Percentiles rank a stretch among this genome's conserved stretches.
These are phyloP conservation scores for Meripilus lineatus DNA, from an alignment of 1,284 basidiomycete species.

Conservation along the genomic window DNA sequence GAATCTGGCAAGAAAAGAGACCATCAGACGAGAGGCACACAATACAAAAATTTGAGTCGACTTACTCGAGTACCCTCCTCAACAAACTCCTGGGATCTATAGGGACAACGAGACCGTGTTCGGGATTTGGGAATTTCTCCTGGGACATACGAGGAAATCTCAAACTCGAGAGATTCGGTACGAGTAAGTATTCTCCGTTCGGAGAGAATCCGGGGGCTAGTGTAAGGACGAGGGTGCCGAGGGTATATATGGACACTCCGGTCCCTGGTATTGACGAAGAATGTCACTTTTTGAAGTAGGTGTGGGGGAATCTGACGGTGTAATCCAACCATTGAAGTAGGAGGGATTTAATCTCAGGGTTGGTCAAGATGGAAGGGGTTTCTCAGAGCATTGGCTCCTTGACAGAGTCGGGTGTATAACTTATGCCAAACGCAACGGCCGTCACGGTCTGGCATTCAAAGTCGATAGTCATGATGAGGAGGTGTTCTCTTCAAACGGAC, in stretches of 20 bases:
- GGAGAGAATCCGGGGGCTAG: constrained; percentile 32
- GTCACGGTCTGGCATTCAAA: too few species aligned
- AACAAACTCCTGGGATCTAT: constrained; percentile 52
- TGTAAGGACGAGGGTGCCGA: constrained; percentile 42
- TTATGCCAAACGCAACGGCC: too few species aligned
- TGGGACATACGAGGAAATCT: constrained; percentile 52
- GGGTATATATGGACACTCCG: constrained; percentile 35
- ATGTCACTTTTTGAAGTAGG: constrained; percentile 51
- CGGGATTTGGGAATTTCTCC: constrained; percentile 47
- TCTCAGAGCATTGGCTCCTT: too few species aligned
- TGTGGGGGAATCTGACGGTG: constrained; percentile 46
- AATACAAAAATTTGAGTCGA: too few species aligned
- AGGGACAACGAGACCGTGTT: too few species aligned
- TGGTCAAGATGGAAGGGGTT: too few species aligned
- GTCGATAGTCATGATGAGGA: too few species aligned
- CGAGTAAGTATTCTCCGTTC: constrained; percentile 52
- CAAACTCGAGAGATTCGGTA: constrained; percentile 48
- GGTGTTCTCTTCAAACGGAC: too few species aligned
- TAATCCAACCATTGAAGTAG: constrained; percentile 63
- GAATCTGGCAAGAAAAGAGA: constrained; percentile 60
- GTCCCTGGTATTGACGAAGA: constrained; percentile 45
- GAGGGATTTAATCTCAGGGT: constrained; percentile 40
- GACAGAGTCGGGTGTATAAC: too few species aligned
- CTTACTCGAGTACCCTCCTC: constrained; percentile 45
- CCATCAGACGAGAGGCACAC: constrained; percentile 11